Base-by-base conservation (phyloP, 768 basidiomycete genomes). In the Auriscalpium microsporum region DNA sequence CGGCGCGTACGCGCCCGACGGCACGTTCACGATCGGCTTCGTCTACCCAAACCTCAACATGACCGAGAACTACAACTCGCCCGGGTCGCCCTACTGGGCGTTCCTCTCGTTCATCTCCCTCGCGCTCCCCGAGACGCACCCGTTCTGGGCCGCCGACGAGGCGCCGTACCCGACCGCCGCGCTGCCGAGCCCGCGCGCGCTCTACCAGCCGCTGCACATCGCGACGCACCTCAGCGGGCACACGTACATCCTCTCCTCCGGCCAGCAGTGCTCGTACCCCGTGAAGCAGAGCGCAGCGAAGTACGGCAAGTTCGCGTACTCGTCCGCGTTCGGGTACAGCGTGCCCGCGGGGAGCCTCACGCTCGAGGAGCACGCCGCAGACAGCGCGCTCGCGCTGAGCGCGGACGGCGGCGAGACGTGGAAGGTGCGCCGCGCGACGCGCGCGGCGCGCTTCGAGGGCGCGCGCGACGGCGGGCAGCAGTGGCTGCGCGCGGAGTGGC, bases 11-110 rank as follows among this genome's bases (percentile, higher is more conserved):
- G 65, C 78, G 58, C 67, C 79, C 16, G 83, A 86, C 59, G 83
- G 86, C 13, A 86, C 84, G 0, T 71, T 89, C 37, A 88, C 84
- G 10, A 84, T 88, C 61, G 86, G 86, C 3, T 87, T 75, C 64
- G 71, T 72, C 48, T 87, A 86, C 62, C 84, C 84, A 34, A 86
- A 86, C 62, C 81, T 81, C 69, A 84, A 84, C 66, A 82, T 87
- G 73, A 85, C 80, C 13, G 83, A 89, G 65, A 87, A 86, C 68
- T 88, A 90, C 73, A 88, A 89, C 65, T 84, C 85, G 5, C 81
- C 82, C 16, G 86, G 86, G 17, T 87, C 84, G 23, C 83, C 84
- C 2, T 90, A 89, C 69, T 89, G 87, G 87, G 85, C 82, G 64
- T 87, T 85, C 72, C 87, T 88, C 64, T 82, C 84, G 1, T 89